Evolutionary conservation across 2,329 filamentous ascomycete species (phyloP).

Genomic region (Seiridium cupressi): DNA sequence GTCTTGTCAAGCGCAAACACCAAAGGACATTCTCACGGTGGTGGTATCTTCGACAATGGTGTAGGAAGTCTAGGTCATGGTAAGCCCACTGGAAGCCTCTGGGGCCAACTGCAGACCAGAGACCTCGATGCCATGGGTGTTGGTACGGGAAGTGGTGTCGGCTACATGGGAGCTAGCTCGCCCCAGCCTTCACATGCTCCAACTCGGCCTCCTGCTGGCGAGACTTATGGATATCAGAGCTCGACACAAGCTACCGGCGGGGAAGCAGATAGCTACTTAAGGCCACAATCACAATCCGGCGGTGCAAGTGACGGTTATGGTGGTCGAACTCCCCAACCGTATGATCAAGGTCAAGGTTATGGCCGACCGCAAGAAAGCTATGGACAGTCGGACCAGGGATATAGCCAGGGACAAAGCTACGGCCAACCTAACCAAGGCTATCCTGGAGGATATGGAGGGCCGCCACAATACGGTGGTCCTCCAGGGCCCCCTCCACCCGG

Average conservation of each 20-base stretch:
- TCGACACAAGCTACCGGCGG: slow-evolving; percentile 16
- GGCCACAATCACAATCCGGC: slow-evolving; percentile 2
- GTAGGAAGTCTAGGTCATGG: slow-evolving; percentile 46
- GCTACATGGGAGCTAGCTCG: slow-evolving; percentile 33
- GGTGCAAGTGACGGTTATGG: slow-evolving; percentile 16
- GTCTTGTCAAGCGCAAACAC: slow-evolving; percentile 37
- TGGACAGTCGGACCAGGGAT: not conserved
- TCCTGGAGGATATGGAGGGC: slow-evolving; percentile 13
- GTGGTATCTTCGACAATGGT: slow-evolving; percentile 33
- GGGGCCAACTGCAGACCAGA: slow-evolving; percentile 59
- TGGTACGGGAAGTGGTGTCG: slow-evolving; percentile 32
- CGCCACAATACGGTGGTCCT: slow-evolving; percentile 21
- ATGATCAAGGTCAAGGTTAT: slow-evolving; percentile 11
- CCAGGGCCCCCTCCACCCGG: not conserved
- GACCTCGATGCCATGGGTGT: slow-evolving; percentile 56
- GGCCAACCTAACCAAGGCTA: slow-evolving; percentile 10
- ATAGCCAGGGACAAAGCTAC: slow-evolving; percentile 11
- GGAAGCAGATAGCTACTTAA: slow-evolving; percentile 15
- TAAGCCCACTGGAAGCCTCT: slow-evolving; percentile 57
- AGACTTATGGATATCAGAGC: slow-evolving; percentile 40
- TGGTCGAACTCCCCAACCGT: slow-evolving; percentile 9
- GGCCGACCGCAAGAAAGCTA: slow-evolving; percentile 1
- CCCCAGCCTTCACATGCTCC: slow-evolving; percentile 27
- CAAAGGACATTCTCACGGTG: slow-evolving; percentile 42
- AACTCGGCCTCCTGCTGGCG: slow-evolving; percentile 24